Base-by-base conservation (phyloP, 495 filamentous ascomycete species). In the Hapsidospora chrysogenum region DNA sequence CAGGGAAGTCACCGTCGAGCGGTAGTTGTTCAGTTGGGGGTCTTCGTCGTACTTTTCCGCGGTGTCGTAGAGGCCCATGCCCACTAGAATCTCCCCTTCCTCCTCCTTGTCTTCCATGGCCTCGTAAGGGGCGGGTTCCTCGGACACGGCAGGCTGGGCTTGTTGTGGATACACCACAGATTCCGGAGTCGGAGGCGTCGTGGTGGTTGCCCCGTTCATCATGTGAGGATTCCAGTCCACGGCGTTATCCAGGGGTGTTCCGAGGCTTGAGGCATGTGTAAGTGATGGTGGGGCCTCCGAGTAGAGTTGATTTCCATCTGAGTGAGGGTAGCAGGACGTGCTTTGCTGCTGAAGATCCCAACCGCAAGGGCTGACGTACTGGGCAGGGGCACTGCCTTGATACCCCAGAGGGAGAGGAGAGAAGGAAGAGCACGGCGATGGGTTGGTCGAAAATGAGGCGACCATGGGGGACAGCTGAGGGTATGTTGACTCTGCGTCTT, bases 11-110 rank as follows among this genome's bases (percentile, higher is more conserved):
- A 64, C 64, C 29, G 64, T 66, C 6, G 57, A 58, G 36, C 56
- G 58, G 35, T 64, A 63, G 30, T 61, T 49, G 38, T 60, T 53
- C 21, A 63, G 40, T 15, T 47, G 42, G 17, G 60, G 45, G 41
- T 60, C 52, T 13, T 43, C 37, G 38, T 63, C 34, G 13, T 52
- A 49, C 18, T 61, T 55, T 23, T 68, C 70, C 6, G 76, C 76
- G 20, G 70, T 54, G 47, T 79, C 81, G 56, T 92, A 87, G 2
- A 92, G 64, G 9, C 83, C 83, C 74, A 92, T 77, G 15, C 80
- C 83, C 15, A 85, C 72, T 2, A 92, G 60, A 44, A 84, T 80
- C 39, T 84, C 77, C 32, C 69, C 73, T 18, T 61, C 59, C 46
- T 60, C 48, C 41, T 69, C 46, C 36, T 50, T 39, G 29, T 58